Conservation (phyloP, 345 rosid genomes). For the Abelmoschus esculentus region DNA sequence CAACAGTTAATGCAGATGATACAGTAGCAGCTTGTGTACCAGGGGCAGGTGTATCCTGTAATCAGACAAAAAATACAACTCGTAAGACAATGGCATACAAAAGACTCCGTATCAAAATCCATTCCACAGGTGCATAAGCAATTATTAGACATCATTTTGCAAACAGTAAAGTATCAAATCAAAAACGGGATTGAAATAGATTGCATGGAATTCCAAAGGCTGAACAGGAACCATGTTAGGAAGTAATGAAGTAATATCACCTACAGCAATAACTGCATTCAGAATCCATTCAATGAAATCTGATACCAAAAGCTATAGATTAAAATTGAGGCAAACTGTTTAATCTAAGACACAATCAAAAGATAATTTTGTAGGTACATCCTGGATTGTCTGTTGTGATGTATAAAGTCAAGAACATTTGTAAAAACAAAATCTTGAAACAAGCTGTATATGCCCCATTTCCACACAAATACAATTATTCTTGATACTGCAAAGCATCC, state of each 20-base stretch:
- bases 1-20: conserved; percentile 20
- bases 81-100: background rate
- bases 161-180: background rate
- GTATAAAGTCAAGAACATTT: background rate
- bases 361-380: background rate
- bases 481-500: background rate
- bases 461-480: background rate
- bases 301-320: background rate
- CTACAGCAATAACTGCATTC: background rate
- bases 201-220: background rate
- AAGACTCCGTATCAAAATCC: background rate
- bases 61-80: conserved; percentile 7
- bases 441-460: background rate
- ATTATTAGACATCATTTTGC: background rate
- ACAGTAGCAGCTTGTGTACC: conserved; percentile 28
- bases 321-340: background rate
- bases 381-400: background rate
- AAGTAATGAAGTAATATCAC: background rate
- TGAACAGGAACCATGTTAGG: background rate
- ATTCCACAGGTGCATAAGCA: background rate
- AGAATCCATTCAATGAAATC: background rate
- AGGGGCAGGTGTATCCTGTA: conserved; percentile 34
- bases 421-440: background rate
- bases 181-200: background rate
- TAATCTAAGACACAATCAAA: background rate